These are phyloP conservation scores for Macrotyloma uniflorum DNA, from an alignment of 306 rosid species.

Conservation along the genomic window DNA sequence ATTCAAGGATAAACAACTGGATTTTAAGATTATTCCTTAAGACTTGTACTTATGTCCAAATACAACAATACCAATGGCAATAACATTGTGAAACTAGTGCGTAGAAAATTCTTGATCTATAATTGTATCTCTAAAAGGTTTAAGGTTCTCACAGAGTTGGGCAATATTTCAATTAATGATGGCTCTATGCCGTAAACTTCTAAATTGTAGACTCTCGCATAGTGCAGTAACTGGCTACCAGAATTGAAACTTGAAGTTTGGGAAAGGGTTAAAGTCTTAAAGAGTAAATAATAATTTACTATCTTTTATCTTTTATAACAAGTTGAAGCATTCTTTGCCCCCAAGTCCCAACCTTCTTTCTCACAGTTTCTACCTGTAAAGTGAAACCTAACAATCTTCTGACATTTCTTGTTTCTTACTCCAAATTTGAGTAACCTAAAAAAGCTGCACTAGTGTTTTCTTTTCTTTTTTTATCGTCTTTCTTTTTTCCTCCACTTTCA, in stretches of 20 bases:
- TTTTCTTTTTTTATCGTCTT: not conserved
- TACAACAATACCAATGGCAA: not conserved
- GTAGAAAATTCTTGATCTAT: not conserved
- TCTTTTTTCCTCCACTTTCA: not conserved
- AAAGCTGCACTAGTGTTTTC: not conserved
- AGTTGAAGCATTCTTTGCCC: not conserved
- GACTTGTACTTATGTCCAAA: not conserved
- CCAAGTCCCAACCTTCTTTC: not conserved
- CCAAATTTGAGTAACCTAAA: not conserved
- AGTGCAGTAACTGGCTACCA: not conserved
- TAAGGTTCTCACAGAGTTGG: not conserved
- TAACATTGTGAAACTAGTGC: not conserved
- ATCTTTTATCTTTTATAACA: not conserved
- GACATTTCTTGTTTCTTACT: slow-evolving; percentile 4
- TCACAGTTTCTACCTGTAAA: not conserved
- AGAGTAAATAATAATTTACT: not conserved
- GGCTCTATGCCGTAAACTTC: not conserved
- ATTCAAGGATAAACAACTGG: not conserved
- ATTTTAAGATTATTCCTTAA: not conserved
- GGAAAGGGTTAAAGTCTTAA: not conserved
- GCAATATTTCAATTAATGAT: not conserved
- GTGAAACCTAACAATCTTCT: not conserved
- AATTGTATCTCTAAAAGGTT: not conserved
- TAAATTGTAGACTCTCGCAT: not conserved
- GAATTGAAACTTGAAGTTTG: not conserved